Evolutionary conservation across 805 yeast species (phyloP), one percentile per base, ranked within the genome.

Genomic region (Yamadazyma phyllophila): DNA sequence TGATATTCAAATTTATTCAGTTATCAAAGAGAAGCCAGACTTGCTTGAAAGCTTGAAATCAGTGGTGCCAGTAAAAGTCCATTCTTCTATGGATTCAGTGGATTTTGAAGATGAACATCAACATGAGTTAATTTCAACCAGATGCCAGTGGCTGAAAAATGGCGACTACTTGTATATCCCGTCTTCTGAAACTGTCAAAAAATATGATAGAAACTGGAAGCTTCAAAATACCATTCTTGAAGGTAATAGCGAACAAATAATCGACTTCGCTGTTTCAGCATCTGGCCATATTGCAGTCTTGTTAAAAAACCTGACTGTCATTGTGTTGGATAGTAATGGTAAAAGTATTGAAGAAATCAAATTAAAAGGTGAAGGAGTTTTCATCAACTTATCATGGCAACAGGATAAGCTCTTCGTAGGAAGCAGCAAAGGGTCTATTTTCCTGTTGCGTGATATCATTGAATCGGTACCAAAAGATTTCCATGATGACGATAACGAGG

Each of bases 131-230:
- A 59, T 77, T 1, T 65, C 82, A 20, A 74, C 87, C 0, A 76
- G 75, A 35, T 74, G 81, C 2, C 78, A 76, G 31, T 89, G 96
- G 96, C 78, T 81, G 46, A 78, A 85, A 2, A 71, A 76, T 43
- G 96, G 96, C 13, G 78, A 78, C 43, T 61, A 70, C n/a, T 69
- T 89, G 39, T 88, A 90, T 2, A 57, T 88, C 14, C 90, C 96
- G 2, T 26, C 42, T 7, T 36, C 37, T 11, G 66, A 71, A 38
- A 65, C 72, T 2, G 71, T 84, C 39, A 72, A 71, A 42, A 69
- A 79, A 0, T 80, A 66, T 44, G 62, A 66, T 45, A 61, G 79
- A 16, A 60, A 71, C 46, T 74, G 72, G 72, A 33, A 39, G 30
- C 30, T 45, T 15, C 16, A 50, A 31, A 45, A 44, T 14, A 13